Base-by-base conservation (phyloP, 1,284 basidiomycete genomes). In the Sporisorium scitamineum region DNA sequence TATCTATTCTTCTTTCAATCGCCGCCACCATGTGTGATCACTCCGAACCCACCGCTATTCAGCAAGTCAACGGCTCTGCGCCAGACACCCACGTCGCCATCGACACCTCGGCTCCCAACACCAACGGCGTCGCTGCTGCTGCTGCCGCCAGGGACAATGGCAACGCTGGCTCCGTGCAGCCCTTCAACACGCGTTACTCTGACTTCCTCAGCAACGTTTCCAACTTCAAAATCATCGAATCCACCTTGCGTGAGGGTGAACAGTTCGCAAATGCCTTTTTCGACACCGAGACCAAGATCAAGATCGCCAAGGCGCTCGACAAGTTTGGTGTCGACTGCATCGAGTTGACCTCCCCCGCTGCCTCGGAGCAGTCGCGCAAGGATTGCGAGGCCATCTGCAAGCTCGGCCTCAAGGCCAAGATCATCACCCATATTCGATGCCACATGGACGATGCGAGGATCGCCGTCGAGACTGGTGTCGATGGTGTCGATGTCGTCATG, bases 341-440 rank as follows among this genome's bases (percentile, higher is more conserved):
- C 86, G 97, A 99, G 87, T 91, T 99, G 84, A 99, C 97, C 27
- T 98, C 95, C 24, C 97, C 97, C 53, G 95, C 94, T 53, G 97
- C 97, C 32, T 98, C 95, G 9, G 96, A 98, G 85, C 95, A 99
- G 87, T 97, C 95, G 29, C 90, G 94, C 58, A 88, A 89, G 29
- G 96, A 99, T 86, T 99, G 97, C 88, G 95, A 97, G 89, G 93
- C 94, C 54, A 99, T 99, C 87, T 99, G 97, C 92, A 95, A 96
- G 90, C 94, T 99, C 80, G 95, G 96, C 8, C 90, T 99, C 87
- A 96, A 94, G 90, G 89, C 92, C 85, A 97, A 97, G 90, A 95
- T 99, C 86, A 90, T 99, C 78, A 99, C 97, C 27, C 97, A 99
- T 88, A 99, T 99, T 84, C 91, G 97, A 72, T 99, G 97, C 87